Base-by-base conservation (phyloP, 345 rosid genomes). In the Alliaria petiolata region DNA sequence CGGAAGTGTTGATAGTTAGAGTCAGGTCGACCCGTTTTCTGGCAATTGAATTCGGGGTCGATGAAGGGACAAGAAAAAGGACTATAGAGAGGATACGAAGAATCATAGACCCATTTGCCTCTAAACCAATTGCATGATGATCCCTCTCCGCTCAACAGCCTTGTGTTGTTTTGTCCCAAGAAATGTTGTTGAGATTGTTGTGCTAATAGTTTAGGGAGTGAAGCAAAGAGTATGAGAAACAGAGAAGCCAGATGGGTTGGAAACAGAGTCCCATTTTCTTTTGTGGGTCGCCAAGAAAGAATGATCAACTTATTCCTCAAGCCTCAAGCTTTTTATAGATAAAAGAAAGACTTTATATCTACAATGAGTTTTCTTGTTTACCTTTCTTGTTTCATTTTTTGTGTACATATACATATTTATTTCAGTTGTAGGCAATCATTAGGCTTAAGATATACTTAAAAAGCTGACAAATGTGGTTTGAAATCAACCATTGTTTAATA, bases 101-200 rank as follows among this genome's bases (percentile, higher is more conserved):
- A 2, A 70, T 93, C 97, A 74, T 74, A 71, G 1, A 85, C 84
- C 97, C 98, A 93, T 56, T 80, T 87, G 20, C 97, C 98, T 74
- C 80, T 63, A 49, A 81, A 85, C 72, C 81, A 25, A 73, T 90
- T 75, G 36, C 96, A 90, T 54, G 61, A 51, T 6, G 61, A 51
- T 6, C 70, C 25, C 38, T 59, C 49, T 56, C 9, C 61, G 1
- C 26, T 52, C 70, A 69, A 62, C 15, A 68, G 52, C 8, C 6
- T 67, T 67, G 79, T 75, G 70, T 20, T 62, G 65, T 69, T 69
- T 51, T 62, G 79, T 76, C 65, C 63, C 28, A 49, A 56, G 22
- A 74, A 58, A 16, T 55, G 38, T 62, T 69, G 70, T 46, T 69
- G 79, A 55, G 79, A n/a, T n/a, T n/a, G 40, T 69, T 76, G 57